Evolutionary conservation across 495 filamentous ascomycete species (phyloP), one percentile per base, ranked within the genome.

Genomic region (Aspergillus conjunctus): DNA sequence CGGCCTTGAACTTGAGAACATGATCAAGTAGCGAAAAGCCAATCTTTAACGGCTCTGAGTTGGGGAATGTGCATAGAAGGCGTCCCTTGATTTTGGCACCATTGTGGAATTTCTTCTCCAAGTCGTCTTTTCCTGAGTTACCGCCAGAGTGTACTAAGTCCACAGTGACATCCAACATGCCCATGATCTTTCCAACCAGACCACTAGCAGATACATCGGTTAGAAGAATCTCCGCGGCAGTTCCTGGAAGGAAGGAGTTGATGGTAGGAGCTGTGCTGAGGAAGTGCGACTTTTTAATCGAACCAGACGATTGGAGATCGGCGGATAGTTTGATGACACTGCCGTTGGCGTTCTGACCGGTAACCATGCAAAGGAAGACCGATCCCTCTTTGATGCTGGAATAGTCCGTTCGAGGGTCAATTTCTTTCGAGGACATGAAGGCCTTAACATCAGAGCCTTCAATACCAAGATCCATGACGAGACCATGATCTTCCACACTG

Each of bases 401-500:
- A 54, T 86, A 77, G 26, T 88, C 80, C 30, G 84, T 67, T 33
- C 76, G 77, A 32, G 78, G 68, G 32, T 85, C 86, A 21, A 96
- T 74, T 68, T 98, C 92, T 69, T 91, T 93, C 14, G 87, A 88
- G n/a, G 92, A 86, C 73, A 98, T 83, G 76, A 98, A 98, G 1
- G 89, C 95, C 68, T 84, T 87, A 34, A 92, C 60, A 33, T 81
- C 73, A 17, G 82, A 76, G 50, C 86, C 85, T 48, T 85, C 80
- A 21, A 97, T 79, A 14, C 90, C 90, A 41, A 98, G 76, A 66
- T 97, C 91, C 93, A 98, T 96, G 54, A 98, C 81, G 56, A 96
- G 76, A 66, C 94, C 94, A 72, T 97, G 93, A 63, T 98, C 94
- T 74, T 98, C 94, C 20, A 94, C 88, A 68, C 93, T 98, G 39